Evolutionary conservation across 345 rosid genomes (phyloP), one percentile per base, ranked within the genome.

Genomic region (Heritiera littoralis): DNA sequence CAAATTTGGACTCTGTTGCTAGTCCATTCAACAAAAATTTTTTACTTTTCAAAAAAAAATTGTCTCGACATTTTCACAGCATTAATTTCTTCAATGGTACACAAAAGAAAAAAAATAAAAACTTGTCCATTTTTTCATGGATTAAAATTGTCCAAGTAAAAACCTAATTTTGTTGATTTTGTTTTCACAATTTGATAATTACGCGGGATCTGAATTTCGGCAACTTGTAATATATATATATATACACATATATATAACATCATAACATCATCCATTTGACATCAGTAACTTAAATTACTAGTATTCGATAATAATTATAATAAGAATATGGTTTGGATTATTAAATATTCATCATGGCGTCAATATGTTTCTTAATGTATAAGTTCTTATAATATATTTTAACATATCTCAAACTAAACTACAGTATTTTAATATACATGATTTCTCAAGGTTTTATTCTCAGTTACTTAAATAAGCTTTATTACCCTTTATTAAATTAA

Each of bases 191-290:
- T 17, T 66, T 66, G 30, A 66, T 66, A 18, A 30, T 41, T 17
- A 17, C 9, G 79, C 4, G 84, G 86, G 89, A 86, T 86, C 85
- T 65, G 81, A 84, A 71, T 23, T 28, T 71, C 40, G 14, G 18
- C 74, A 49, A 3, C 59, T 70, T 70, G 40, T 46, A 45, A 11
- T 46, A 23, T 40, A 8, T 66, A 15, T 17, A 32, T 40, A 49
- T 23, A 49, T 51, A 23, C 0, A 23, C 0, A 23, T 23, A 23
- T 23, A 23, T 23, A 23, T n/a, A n/a, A n/a, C n/a, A n/a, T n/a
- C n/a, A n/a, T n/a, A n/a, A n/a, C n/a, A n/a, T n/a, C 28, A 23
- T 23, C 0, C 80, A 79, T 78, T 78, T 63, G 65, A 72, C 35
- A 49, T 84, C 28, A 35, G 38, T 78, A 73, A 49, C 60, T 70